Percentiles rank a stretch among this genome's conserved stretches.
phyloP scores from a whole-genome alignment of 495 filamentous ascomycete species.

The Aeminium ludgeri region DNA sequence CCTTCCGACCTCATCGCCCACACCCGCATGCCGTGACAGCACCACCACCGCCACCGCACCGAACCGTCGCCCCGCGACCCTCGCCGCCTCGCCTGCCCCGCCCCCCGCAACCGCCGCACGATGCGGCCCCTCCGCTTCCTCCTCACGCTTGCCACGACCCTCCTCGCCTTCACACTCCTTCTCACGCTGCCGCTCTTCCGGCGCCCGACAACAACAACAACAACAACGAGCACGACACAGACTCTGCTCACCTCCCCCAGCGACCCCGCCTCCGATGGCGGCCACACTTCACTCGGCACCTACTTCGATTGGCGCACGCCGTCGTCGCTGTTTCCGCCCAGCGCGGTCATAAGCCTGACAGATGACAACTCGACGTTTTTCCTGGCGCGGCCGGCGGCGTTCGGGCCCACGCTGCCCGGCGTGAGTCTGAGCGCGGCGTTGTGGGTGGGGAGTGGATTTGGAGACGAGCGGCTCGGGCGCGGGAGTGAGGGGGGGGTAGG shows the following conservation, averaged over 20 bases:
- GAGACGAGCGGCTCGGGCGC: slow-evolving; percentile 48
- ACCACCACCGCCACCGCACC: too few species aligned
- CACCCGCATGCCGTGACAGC: too few species aligned
- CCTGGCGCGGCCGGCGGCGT: slow-evolving; percentile 78
- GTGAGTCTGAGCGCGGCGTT: slow-evolving; percentile 68
- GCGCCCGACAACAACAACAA: too few species aligned
- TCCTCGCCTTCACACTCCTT: slow-evolving; percentile 20
- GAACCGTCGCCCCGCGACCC: too few species aligned
- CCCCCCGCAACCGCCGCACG: neutral
- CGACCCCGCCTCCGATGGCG: slow-evolving; percentile 1
- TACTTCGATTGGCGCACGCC: slow-evolving; percentile 50
- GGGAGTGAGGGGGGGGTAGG: slow-evolving; percentile 34
- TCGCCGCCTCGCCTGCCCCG: too few species aligned
- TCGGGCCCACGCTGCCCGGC: slow-evolving; percentile 62
- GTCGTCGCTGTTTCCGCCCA: slow-evolving; percentile 75
- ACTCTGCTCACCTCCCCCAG: too few species aligned
- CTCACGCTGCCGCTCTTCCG: slow-evolving; percentile 19
- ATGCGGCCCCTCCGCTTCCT: slow-evolving; percentile 28
- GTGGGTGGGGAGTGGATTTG: slow-evolving; percentile 83
- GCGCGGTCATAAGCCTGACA: slow-evolving; percentile 85
- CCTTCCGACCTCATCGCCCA: too few species aligned
- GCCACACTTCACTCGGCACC: slow-evolving; percentile 27
- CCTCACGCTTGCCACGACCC: slow-evolving; percentile 21
- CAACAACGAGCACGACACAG: too few species aligned
- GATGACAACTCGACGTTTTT: slow-evolving; percentile 98